These are phyloP conservation scores for Cystobasidium ongulense DNA, from an alignment of 768 basidiomycete genomes.

Conservation along the genomic window DNA sequence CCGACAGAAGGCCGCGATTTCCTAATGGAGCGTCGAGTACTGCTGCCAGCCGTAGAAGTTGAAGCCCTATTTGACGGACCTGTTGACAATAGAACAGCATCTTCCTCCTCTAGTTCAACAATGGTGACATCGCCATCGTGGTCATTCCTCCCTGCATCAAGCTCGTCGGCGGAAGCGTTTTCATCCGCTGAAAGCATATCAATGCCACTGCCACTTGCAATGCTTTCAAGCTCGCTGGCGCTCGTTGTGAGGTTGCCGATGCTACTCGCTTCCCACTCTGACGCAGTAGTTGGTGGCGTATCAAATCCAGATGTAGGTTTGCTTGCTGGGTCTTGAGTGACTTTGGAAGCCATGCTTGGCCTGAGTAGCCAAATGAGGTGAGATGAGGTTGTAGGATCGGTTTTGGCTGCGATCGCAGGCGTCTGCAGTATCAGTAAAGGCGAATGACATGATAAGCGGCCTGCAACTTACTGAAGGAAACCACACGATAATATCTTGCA, in stretches of 20 bases:
- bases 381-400: neutral
- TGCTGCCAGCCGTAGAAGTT: too few relatives aligned
- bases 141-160: neutral
- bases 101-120: neutral
- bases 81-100: neutral
- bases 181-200: neutral
- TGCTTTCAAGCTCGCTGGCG: neutral
- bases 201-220: neutral
- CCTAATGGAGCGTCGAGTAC: neutral
- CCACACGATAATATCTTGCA: conserved; percentile 24
- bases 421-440: neutral
- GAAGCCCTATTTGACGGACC: too few relatives aligned
- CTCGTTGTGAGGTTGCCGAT: neutral
- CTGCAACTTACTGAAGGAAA: conserved; percentile 15
- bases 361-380: conserved; percentile 21
- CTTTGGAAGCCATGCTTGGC: neutral
- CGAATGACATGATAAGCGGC: neutral
- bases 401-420: neutral
- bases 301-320: conserved; percentile 3
- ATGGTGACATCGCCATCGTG: neutral
- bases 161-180: neutral
- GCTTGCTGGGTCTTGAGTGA: neutral
- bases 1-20: neutral
- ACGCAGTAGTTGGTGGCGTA: conserved; percentile 23
- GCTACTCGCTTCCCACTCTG: conserved; percentile 30